These are phyloP conservation scores for Mucor irregularis DNA, from an alignment of 371 early-diverging fungal species.

Conservation along the genomic window DNA sequence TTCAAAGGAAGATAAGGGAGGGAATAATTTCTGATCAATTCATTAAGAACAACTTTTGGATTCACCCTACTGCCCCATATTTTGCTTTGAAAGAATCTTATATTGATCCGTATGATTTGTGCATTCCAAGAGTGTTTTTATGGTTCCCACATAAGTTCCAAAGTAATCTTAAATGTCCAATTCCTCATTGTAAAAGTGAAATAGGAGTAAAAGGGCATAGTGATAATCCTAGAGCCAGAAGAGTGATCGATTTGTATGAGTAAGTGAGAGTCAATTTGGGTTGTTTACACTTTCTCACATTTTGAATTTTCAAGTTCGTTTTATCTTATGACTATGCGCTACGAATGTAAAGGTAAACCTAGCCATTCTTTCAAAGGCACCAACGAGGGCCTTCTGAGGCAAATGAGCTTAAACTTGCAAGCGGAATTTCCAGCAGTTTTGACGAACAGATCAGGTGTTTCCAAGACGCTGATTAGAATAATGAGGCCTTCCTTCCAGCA, in stretches of 20 bases:
- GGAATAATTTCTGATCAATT: too few species aligned
- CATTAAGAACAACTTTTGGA: too few species aligned
- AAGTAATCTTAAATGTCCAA: neutral
- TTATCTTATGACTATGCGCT: neutral
- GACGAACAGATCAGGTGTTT: too few species aligned
- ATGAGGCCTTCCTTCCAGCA: neutral
- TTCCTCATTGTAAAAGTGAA: neutral
- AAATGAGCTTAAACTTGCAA: too few species aligned
- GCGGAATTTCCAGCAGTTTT: too few species aligned
- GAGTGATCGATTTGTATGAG: neutral
- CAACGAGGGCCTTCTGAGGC: too few species aligned
- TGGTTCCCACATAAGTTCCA: neutral
- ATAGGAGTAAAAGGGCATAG: neutral
- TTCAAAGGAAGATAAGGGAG: too few species aligned
- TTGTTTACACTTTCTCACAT: neutral
- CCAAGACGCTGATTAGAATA: too few species aligned
- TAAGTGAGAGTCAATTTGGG: neutral
- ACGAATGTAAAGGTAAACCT: too few species aligned
- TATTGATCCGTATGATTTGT: neutral
- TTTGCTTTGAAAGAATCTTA: too few species aligned
- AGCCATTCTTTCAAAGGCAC: too few species aligned
- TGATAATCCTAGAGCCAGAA: neutral
- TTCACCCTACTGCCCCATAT: too few species aligned
- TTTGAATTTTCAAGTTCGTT: neutral
- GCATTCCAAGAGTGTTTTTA: neutral